Evolutionary conservation across 2,329 filamentous ascomycete genomes (phyloP), one percentile per base, ranked within the genome.

Genomic region (Apiospora arundinis): DNA sequence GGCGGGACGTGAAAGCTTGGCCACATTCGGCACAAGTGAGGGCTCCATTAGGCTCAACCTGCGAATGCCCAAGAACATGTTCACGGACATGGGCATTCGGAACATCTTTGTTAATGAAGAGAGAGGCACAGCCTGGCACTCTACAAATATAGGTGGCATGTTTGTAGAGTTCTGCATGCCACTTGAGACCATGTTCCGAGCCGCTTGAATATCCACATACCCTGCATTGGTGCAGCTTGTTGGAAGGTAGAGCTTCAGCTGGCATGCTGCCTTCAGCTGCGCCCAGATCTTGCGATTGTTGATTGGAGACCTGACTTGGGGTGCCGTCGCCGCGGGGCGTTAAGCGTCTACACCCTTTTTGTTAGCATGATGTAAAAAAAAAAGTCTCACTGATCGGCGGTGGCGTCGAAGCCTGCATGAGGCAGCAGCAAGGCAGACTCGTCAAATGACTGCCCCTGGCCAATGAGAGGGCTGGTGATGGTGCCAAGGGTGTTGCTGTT

Each of bases 301-400:
- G 8, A 4, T 2, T n/a, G 28, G 0, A 4, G 69, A 21, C 0
- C 42, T 18, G 14, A 11, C 21, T 16, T 32, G 6, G 32, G n/a
- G n/a, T n/a, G n/a, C n/a, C n/a, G n/a, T n/a, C n/a, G n/a, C n/a
- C n/a, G n/a, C 32, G 32, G 32, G 32, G 32, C 32, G 32, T 32
- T 32, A 6, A 6, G 3, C n/a, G 14, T 44, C 63, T 37, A 74
- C 77, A 79, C 77, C 78, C 77, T 80, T 75, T 78, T 80, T 79
- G 74, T 80, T 78, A 79, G 78, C 76, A 76, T 71, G 4, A 67
- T 60, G 21, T 74, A 63, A 63, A 63, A 63, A 77, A 79, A 78
- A 80, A 78, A 80, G 37, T 18, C 76, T 79, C 74, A 79, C 78
- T 68, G 52, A 72, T 78, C 74, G 69, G 60, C 46, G 37, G 69